A percentile compares a stretch with the other conserved stretches of the same genome.
These are phyloP conservation scores for Echinosophora koreensis DNA, from an alignment of 306 rosid genomes.

Conservation along the genomic window DNA sequence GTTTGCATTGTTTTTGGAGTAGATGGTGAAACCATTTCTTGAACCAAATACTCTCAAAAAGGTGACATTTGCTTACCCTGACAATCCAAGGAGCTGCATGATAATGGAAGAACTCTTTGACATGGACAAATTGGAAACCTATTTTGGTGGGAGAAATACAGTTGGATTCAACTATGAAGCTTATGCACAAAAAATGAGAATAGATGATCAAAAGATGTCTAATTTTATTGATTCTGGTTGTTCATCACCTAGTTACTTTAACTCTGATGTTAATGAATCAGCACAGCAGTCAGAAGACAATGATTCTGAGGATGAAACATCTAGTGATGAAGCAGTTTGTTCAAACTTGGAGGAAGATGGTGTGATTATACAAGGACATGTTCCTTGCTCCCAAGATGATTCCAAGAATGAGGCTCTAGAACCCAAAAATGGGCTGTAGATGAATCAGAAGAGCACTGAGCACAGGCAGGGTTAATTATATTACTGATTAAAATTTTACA, in stretches of 20 bases:
- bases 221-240: slow-evolving; percentile 47
- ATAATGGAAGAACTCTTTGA: slow-evolving; percentile 72
- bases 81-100: slow-evolving; percentile 63
- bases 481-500: slow-evolving; percentile 29
- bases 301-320: slow-evolving; percentile 50
- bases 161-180: slow-evolving; percentile 56
- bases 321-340: slow-evolving; percentile 43
- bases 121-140: slow-evolving; percentile 65
- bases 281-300: slow-evolving; percentile 42
- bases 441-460: slow-evolving; percentile 30
- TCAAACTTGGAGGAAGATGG: slow-evolving; percentile 43
- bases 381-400: slow-evolving; percentile 34
- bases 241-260: slow-evolving; percentile 42
- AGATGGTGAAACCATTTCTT: slow-evolving; percentile 86
- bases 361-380: slow-evolving; percentile 16
- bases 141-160: slow-evolving; percentile 70
- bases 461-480: slow-evolving; percentile 31
- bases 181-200: slow-evolving; percentile 65
- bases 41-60: slow-evolving; percentile 74
- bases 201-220: slow-evolving; percentile 64
- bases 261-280: slow-evolving; percentile 40
- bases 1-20: slow-evolving; percentile 37
- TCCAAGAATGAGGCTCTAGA: slow-evolving; percentile 38
- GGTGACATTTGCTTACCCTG: slow-evolving; percentile 74
- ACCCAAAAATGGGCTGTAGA: not conserved